These are phyloP conservation scores for Prunus davidiana DNA, from an alignment of 306 rosid species.

Conservation along the genomic window DNA sequence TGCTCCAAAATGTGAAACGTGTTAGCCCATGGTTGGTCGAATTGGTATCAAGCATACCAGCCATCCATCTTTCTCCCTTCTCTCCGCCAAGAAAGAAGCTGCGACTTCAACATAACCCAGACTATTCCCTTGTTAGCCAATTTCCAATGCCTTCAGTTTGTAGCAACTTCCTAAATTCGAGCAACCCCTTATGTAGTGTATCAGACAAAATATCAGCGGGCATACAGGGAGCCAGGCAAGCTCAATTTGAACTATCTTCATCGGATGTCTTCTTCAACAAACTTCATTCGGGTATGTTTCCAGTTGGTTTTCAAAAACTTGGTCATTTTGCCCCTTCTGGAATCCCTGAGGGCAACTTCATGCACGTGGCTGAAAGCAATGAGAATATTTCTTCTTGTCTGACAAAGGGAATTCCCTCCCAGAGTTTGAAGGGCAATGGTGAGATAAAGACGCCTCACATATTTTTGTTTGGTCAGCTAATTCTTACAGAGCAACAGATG, in stretches of 20 bases:
- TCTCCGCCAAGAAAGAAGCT: slow-evolving; percentile 74
- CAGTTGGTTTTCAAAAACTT: slow-evolving; percentile 45
- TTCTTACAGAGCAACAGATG: slow-evolving; percentile 50
- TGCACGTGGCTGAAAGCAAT: slow-evolving; percentile 31
- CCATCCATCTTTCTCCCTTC: slow-evolving; percentile 68
- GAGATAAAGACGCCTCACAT: slow-evolving; percentile 61
- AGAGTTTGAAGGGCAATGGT: slow-evolving; percentile 44
- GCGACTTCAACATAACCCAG: slow-evolving; percentile 51
- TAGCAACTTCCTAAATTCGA: slow-evolving; percentile 43
- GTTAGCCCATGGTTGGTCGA: slow-evolving; percentile 98
- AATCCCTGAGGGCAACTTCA: slow-evolving; percentile 34
- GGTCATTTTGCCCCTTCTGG: slow-evolving; percentile 34
- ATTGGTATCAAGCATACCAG: slow-evolving; percentile 69
- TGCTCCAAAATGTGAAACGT: slow-evolving; percentile 83
- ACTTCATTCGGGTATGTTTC: slow-evolving; percentile 46
- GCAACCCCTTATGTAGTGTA: slow-evolving; percentile 43
- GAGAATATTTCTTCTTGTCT: slow-evolving; percentile 55
- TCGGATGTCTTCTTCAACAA: slow-evolving; percentile 56
- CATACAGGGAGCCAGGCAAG: slow-evolving; percentile 99
- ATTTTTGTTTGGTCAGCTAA: slow-evolving; percentile 78
- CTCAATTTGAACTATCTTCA: slow-evolving; percentile 68
- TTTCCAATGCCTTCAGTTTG: slow-evolving; percentile 58
- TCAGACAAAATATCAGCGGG: slow-evolving; percentile 56
- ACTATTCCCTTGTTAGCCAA: slow-evolving; percentile 55
- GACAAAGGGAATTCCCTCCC: slow-evolving; percentile 48